These are phyloP conservation scores for Stephania cephalantha DNA, from an alignment of 164 flowering plant genomes.

Conservation along the genomic window DNA sequence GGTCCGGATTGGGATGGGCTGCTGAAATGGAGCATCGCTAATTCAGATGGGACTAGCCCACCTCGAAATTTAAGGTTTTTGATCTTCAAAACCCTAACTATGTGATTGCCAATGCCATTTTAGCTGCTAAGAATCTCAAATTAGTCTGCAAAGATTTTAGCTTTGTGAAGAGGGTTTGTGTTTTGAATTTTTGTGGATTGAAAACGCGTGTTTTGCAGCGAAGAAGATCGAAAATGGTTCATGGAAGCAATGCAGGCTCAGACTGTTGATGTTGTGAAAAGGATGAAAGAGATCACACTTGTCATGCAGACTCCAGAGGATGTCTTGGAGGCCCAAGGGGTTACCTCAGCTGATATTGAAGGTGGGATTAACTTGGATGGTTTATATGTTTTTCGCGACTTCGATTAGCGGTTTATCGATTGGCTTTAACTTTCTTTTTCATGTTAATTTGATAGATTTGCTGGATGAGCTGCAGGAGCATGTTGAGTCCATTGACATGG, in stretches of 20 bases:
- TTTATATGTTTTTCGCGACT: background rate
- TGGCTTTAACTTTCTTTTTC: background rate
- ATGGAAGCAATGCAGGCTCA: constrained; percentile 96
- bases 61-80: constrained; percentile 55
- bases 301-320: constrained; percentile 92
- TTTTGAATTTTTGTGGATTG: background rate
- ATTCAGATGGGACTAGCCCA: constrained; percentile 66
- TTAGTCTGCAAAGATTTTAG: too few relatives aligned
- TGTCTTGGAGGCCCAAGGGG: constrained; percentile 82
- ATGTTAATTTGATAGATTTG: constrained; percentile 48
- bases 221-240: constrained; percentile 91
- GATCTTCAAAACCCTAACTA: background rate
- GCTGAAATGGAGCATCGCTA: constrained; percentile 86
- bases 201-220: constrained; percentile 31
- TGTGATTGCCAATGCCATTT: too few relatives aligned
- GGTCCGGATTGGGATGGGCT: constrained; percentile 87
- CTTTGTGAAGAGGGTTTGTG: too few relatives aligned
- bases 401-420: constrained; percentile 1
- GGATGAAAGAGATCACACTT: constrained; percentile 95
- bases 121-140: background rate
- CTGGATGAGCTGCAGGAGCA: constrained; percentile 94
- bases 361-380: constrained; percentile 30
- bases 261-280: constrained; percentile 53
- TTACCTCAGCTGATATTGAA: constrained; percentile 74
- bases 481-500: constrained; percentile 94